phyloP scores from a whole-genome alignment of 306 rosid genomes.

The Dalbergia cultrata region DNA sequence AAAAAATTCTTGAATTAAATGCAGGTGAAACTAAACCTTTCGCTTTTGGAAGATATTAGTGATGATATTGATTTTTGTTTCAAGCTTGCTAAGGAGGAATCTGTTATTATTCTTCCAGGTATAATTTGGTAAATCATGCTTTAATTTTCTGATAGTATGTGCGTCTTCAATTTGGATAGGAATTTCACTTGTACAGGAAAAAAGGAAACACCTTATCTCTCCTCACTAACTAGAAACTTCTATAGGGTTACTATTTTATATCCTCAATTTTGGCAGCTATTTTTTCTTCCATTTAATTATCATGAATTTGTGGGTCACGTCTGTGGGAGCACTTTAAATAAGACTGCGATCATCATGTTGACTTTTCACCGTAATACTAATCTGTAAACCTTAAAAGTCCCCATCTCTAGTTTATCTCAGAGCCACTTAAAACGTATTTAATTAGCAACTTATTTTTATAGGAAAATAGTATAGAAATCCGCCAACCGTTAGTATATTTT shows the following conservation, averaged over 20 bases:
- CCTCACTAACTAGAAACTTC: not conserved
- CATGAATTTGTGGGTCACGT: not conserved
- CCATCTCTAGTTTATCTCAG: too few species aligned
- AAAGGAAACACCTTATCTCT: too few species aligned
- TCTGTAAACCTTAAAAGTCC: too few species aligned
- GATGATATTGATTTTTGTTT: conserved; percentile 95
- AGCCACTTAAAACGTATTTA: too few species aligned
- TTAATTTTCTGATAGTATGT: conserved; percentile 5
- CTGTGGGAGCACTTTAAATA: not conserved
- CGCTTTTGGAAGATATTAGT: conserved; percentile 69
- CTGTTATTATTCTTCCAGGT: conserved; percentile 97
- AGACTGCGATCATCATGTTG: not conserved
- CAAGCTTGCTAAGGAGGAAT: conserved; percentile 96
- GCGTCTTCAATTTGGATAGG: not conserved
- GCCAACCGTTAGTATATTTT: too few species aligned
- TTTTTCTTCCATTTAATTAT: not conserved
- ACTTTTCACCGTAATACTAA: not conserved
- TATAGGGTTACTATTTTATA: not conserved
- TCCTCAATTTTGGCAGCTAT: not conserved
- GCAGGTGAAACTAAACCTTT: conserved; percentile 69
- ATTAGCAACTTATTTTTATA: too few species aligned
- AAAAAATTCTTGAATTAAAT: conserved; percentile 27
- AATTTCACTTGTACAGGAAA: not conserved
- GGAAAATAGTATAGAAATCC: too few species aligned
- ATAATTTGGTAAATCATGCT: conserved; percentile 20